Evolutionary conservation across 768 basidiomycete genomes (phyloP).

Genomic region (Boletus speciosus): DNA sequence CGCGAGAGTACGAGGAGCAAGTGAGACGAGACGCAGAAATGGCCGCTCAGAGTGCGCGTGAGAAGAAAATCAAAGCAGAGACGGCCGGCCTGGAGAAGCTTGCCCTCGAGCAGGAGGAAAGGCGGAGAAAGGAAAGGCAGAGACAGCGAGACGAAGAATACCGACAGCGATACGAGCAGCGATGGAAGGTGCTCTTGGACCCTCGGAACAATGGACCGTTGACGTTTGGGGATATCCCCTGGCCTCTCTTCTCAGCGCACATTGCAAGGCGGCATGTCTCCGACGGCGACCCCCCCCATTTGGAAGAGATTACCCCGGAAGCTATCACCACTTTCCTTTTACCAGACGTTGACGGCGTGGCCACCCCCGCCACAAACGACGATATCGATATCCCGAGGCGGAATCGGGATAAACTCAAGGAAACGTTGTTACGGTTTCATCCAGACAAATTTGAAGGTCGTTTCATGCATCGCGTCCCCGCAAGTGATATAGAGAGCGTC

Average conservation of each 20-base stretch:
- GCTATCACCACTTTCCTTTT: constrained; percentile 59
- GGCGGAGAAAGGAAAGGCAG: constrained; percentile 47
- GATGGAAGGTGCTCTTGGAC: constrained; percentile 53
- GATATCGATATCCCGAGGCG: constrained; percentile 38
- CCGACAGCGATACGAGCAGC: constrained; percentile 50
- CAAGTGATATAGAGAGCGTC: constrained; percentile 47
- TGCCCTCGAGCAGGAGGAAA: constrained; percentile 51
- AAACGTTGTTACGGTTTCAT: constrained; percentile 70
- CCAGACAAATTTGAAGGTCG: constrained; percentile 82
- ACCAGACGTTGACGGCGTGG: constrained; percentile 17
- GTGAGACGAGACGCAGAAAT: constrained; percentile 51
- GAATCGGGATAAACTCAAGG: constrained; percentile 60
- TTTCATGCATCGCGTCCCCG: constrained; percentile 50
- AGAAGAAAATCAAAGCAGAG: constrained; percentile 54
- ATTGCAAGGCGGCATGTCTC: constrained; percentile 15
- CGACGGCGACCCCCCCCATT: constrained; percentile 14
- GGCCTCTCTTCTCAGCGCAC: constrained; percentile 52
- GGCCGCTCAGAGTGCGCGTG: constrained; percentile 51
- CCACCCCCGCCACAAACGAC: constrained; percentile 7
- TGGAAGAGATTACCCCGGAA: constrained; percentile 53
- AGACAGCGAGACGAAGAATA: constrained; percentile 42
- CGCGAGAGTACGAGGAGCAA: constrained; percentile 61
- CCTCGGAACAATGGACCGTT: constrained; percentile 32
- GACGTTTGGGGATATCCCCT: constrained; percentile 62
- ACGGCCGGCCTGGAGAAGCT: constrained; percentile 46